These are phyloP conservation scores for Collariella sp. DNA, from an alignment of 495 filamentous ascomycete genomes.

Conservation along the genomic window DNA sequence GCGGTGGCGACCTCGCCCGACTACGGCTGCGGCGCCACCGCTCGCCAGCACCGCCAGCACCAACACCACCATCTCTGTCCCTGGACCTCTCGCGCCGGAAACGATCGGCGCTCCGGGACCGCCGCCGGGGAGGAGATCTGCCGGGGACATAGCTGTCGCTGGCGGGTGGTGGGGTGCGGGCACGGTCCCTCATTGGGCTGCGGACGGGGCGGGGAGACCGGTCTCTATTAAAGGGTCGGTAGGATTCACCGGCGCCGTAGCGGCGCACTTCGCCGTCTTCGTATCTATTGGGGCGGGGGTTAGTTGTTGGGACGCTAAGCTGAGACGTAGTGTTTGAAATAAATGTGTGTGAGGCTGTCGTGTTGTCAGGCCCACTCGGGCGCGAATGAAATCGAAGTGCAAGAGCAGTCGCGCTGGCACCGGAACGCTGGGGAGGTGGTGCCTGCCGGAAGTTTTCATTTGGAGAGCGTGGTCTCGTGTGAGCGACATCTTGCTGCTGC, in stretches of 20 bases:
- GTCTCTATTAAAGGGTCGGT: slow-evolving; percentile 42
- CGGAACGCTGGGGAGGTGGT: neutral
- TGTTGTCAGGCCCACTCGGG: neutral
- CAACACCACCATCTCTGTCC: slow-evolving; percentile 31
- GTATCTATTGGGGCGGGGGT: slow-evolving; percentile 28
- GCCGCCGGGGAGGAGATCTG: slow-evolving; percentile 29
- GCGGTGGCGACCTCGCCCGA: slow-evolving; percentile 32
- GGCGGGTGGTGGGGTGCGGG: slow-evolving; percentile 24
- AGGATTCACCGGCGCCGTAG: slow-evolving; percentile 50
- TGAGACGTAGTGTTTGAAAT: neutral
- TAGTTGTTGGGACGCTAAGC: neutral
- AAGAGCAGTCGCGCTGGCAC: neutral
- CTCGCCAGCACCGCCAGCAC: no score
- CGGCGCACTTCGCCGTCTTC: slow-evolving; percentile 48
- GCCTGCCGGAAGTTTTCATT: neutral
- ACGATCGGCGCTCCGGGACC: slow-evolving; percentile 27
- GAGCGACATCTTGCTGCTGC: neutral
- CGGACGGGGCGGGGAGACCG: slow-evolving; percentile 38
- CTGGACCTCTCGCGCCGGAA: slow-evolving; percentile 33
- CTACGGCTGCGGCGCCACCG: slow-evolving; percentile 34
- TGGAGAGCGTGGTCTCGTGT: neutral
- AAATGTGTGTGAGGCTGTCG: neutral
- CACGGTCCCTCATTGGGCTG: slow-evolving; percentile 35
- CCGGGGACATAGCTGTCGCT: slow-evolving; percentile 31
- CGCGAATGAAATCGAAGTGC: neutral